Conservation (phyloP, 768 basidiomycete genomes). For the Leccinum sublutescens region DNA sequence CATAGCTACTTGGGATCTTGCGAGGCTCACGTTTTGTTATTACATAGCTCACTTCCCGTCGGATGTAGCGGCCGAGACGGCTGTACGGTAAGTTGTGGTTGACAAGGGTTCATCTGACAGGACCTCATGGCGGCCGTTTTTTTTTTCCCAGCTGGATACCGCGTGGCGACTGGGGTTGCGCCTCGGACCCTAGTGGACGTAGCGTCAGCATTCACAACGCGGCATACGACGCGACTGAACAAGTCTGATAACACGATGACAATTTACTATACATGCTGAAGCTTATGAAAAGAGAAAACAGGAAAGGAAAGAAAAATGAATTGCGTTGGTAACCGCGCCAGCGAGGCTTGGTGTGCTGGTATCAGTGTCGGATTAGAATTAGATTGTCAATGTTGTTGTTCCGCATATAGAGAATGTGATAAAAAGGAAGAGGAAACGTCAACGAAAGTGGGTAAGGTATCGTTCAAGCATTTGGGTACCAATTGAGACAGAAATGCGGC, state of each 20-base stretch:
- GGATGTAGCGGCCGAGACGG: conserved; percentile 83
- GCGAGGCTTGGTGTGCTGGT: conserved; percentile 20
- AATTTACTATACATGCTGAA: conserved; percentile 24
- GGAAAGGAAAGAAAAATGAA: neutral
- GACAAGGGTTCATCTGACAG: conserved; percentile 8
- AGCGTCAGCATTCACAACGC: conserved; percentile 95
- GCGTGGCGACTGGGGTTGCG: conserved; percentile 95
- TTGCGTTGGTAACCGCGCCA: conserved; percentile 20
- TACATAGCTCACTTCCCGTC: conserved; percentile 73
- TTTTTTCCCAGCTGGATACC: conserved; percentile 74
- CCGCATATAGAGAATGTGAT: conserved; percentile 38
- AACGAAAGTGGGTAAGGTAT: conserved; percentile 37
- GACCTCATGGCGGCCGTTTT: conserved; percentile 11
- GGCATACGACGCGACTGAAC: conserved; percentile 55
- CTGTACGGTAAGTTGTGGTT: conserved; percentile 68
- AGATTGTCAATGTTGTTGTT: conserved; percentile 33
- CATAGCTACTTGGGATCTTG: neutral
- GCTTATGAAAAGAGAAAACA: conserved; percentile 3
- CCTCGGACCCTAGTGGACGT: conserved; percentile 90
- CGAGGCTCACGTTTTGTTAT: neutral
- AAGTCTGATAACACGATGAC: conserved; percentile 15
- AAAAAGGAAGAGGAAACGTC: conserved; percentile 22
- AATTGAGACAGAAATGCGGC: conserved; percentile 18
- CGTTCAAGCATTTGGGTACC: conserved; percentile 32
- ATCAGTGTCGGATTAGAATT: conserved; percentile 29